Base-by-base conservation (phyloP, 371 early-diverging fungal species). In the Haplosporangium sp. region DNA sequence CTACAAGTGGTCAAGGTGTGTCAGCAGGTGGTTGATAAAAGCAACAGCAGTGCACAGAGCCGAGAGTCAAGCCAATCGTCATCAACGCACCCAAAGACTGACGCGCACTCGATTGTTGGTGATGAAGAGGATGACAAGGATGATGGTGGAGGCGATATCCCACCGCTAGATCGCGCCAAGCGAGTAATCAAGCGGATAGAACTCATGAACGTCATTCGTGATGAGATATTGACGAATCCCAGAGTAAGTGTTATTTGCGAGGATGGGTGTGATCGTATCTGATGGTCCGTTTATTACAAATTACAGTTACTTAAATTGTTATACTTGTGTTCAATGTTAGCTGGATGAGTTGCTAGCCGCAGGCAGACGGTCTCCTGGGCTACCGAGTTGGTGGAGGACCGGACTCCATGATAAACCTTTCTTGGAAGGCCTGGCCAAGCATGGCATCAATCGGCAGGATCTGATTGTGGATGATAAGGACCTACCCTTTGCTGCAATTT, bases 371-470 rank as follows among this genome's bases (percentile, higher is more conserved):
- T 69, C 68, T 45, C 64, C 67, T 63, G 72, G 70, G 20, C 13
- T 82, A 16, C 76, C 66, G 48, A 89, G 88, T 21, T 94, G 94
- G 92, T 93, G 94, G 92, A 79, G 86, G 60, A 85, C 84, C 0
- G 88, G 86, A 29, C 67, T 74, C 4, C 92, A 94, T 70, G 95
- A 95, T 68, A 83, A 83, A 45, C 88, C 89, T 14, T 88, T 94
- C 40, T 66, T 95, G 64, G 82, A 84, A 37, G 94, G 89, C 0
- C 83, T 95, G 42, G 89, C 90, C 20, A 86, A 86, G 51, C 93
- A 92, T 75, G 96, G 96, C 23, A 79, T 91, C 41, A 85, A 85
- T 23, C 85, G 94, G 8, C 82, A 82, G 55, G 94, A 94, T 71
- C 68, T 91, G 41, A 85, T 93, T 62, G 83, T 91, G 16, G 85